phyloP scores from a whole-genome alignment of 306 rosid species.

The Quercus parvula region DNA sequence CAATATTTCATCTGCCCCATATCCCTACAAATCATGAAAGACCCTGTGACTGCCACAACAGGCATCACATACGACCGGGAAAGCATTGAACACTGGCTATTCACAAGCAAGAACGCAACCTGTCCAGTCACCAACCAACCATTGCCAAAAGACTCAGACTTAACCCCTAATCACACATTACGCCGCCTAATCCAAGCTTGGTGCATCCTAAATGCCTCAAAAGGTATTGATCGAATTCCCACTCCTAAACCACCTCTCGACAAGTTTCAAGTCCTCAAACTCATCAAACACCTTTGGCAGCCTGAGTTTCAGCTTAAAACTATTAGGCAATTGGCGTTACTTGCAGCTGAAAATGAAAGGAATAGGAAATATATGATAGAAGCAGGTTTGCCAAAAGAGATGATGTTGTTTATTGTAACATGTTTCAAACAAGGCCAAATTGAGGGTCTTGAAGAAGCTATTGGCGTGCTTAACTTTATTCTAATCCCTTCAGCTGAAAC shows the following conservation, averaged over 20 bases:
- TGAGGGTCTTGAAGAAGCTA: slow-evolving; percentile 54
- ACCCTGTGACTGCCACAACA: slow-evolving; percentile 65
- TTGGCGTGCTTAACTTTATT: slow-evolving; percentile 37
- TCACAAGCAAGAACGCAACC: slow-evolving; percentile 34
- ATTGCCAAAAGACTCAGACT: slow-evolving; percentile 36
- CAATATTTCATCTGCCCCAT: slow-evolving; percentile 66
- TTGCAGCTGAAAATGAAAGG: slow-evolving; percentile 39
- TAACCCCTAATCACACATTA: slow-evolving; percentile 71
- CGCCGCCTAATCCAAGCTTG: slow-evolving; percentile 76
- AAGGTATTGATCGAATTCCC: slow-evolving; percentile 49
- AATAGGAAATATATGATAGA: slow-evolving; percentile 46
- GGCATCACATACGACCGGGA: slow-evolving; percentile 83
- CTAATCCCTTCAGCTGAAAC: slow-evolving; percentile 28
- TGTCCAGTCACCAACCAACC: slow-evolving; percentile 64
- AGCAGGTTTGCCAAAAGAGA: slow-evolving; percentile 41
- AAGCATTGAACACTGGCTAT: slow-evolving; percentile 71
- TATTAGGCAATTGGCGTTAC: slow-evolving; percentile 35
- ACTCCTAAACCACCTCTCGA: slow-evolving; percentile 56
- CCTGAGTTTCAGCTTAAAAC: slow-evolving; percentile 28
- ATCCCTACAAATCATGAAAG: slow-evolving; percentile 72
- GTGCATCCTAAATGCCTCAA: slow-evolving; percentile 49
- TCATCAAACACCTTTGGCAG: slow-evolving; percentile 30
- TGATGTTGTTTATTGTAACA: slow-evolving; percentile 33
- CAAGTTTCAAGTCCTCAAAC: slow-evolving; percentile 39
- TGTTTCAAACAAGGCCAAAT: slow-evolving; percentile 20